Percentiles rank a stretch among this genome's conserved stretches.
These are phyloP conservation scores for Lathyrus oleraceus DNA, from an alignment of 306 rosid genomes.

Conservation along the genomic window DNA sequence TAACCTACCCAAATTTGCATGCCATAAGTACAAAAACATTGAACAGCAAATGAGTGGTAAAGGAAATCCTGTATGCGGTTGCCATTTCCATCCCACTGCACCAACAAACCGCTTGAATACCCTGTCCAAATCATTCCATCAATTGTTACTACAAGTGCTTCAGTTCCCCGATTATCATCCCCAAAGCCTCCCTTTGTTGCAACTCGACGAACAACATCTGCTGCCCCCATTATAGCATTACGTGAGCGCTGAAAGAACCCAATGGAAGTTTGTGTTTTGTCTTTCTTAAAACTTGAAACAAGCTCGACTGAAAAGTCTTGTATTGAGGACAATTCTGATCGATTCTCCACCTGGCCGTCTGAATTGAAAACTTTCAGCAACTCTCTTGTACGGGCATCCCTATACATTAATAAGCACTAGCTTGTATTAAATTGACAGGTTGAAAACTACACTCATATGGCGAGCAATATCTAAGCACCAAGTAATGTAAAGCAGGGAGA, in stretches of 20 bases:
- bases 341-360: constrained; percentile 88
- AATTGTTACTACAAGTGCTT: no score
- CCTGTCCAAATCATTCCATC: no score
- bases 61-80: constrained; percentile 78
- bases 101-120: no score
- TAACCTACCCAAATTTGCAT: constrained; percentile 87
- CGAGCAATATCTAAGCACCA: constrained; percentile 14
- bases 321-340: constrained; percentile 57
- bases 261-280: no score
- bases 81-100: constrained; percentile 90
- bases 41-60: constrained; percentile 74
- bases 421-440: constrained; percentile 37
- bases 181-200: no score
- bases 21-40: constrained; percentile 84
- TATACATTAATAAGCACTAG: constrained; percentile 47
- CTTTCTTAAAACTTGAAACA: constrained; percentile 56
- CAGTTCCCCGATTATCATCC: no score
- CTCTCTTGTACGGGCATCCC: constrained; percentile 96
- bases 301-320: constrained; percentile 71
- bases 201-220: no score
- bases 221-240: no score
- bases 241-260: no score
- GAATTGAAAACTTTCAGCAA: constrained; percentile 81
- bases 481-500: background rate
- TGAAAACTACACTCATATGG: background rate